Percentiles rank a stretch among this genome's conserved stretches.
Evolutionary conservation across 768 basidiomycete genomes (phyloP).

Genomic region (Dioszegia hungarica): DNA sequence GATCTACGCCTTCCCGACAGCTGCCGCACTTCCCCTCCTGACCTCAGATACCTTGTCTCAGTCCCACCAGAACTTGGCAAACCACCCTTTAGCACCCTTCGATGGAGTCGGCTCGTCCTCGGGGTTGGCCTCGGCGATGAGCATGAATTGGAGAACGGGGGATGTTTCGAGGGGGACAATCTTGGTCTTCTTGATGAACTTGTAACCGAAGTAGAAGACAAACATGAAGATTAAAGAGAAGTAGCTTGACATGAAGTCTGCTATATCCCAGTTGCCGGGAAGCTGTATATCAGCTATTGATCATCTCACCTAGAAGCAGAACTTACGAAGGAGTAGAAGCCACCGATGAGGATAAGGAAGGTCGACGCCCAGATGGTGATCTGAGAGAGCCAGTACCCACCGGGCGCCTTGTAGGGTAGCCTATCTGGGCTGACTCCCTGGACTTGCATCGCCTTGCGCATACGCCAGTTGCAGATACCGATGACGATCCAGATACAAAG

Average conservation of each 20-base stretch:
- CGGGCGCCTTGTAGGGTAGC: conserved; percentile 8
- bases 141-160: conserved; percentile 15
- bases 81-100: conserved; percentile 13
- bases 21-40: neutral
- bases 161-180: conserved; percentile 29
- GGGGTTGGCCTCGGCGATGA: conserved; percentile 19
- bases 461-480: conserved; percentile 5
- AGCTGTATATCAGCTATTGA: neutral
- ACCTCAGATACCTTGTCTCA: too few relatives aligned
- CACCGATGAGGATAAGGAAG: conserved; percentile 34
- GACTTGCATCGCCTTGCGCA: conserved; percentile 5
- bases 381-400: neutral
- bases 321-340: conserved; percentile 42
- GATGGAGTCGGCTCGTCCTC: conserved; percentile 5
- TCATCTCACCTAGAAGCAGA: neutral
- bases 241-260: conserved; percentile 21
- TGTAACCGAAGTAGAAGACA: conserved; percentile 38
- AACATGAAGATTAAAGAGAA: conserved; percentile 14
- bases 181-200: conserved; percentile 36
- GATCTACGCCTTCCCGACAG: too few relatives aligned
- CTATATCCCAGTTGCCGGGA: conserved; percentile 19
- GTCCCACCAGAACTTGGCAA: conserved; percentile 26
- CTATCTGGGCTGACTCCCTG: conserved; percentile 2
- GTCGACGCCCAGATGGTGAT: conserved; percentile 4
- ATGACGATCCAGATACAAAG: conserved; percentile 26